Evolutionary conservation across 441 rosid species (phyloP).

Genomic region (Erodium trifolium): DNA sequence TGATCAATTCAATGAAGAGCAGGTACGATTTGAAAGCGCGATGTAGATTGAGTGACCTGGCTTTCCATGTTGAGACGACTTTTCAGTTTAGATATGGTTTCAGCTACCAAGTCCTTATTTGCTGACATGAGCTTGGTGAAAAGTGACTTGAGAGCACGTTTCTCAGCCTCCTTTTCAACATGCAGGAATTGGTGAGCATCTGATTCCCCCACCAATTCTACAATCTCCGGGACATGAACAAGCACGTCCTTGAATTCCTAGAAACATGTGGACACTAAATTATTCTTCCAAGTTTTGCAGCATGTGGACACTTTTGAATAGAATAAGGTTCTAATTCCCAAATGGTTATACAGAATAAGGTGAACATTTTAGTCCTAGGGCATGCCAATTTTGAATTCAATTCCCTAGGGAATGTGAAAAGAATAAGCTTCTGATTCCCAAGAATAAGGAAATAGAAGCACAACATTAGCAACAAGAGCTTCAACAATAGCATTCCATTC

Average conservation of each 20-base stretch:
- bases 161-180: constrained; percentile 36
- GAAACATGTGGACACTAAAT: not conserved
- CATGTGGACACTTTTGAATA: not conserved
- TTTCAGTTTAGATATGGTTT: constrained; percentile 46
- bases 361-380: not conserved
- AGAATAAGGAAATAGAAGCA: no score
- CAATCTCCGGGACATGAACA: constrained; percentile 63
- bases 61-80: constrained; percentile 46
- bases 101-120: constrained; percentile 38
- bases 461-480: no score
- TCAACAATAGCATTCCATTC: no score
- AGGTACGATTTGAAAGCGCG: no score
- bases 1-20: not conserved
- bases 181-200: constrained; percentile 37
- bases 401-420: not conserved
- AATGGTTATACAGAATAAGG: not conserved
- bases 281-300: no score
- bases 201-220: constrained; percentile 54
- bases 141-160: constrained; percentile 47
- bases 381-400: not conserved
- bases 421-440: no score
- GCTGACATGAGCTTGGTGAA: constrained; percentile 82
- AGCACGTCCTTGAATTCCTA: constrained; percentile 82
- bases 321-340: not conserved
- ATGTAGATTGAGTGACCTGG: constrained; percentile 29